Evolutionary conservation across 208 protist species (phyloP), one percentile per base, ranked within the genome.

Genomic region (Herpetomonas tarakana): DNA sequence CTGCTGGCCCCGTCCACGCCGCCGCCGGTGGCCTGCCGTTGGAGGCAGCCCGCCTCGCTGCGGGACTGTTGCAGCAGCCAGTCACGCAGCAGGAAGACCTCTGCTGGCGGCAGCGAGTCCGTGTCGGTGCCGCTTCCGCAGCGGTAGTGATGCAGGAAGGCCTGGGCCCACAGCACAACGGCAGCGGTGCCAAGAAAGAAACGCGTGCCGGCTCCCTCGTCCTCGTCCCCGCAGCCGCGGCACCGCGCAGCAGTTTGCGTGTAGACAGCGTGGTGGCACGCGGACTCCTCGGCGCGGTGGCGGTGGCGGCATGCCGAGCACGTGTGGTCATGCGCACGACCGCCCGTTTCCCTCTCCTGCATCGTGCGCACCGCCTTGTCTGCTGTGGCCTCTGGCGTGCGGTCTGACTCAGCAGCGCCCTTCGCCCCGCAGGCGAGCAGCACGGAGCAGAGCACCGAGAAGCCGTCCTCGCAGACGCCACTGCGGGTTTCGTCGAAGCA

Each of bases 61-160:
- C 45, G 44, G 3, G 69, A 52, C 18, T 68, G 60, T 14, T 45
- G 47, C 6, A 56, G 41, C 16, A 83, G 71, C 76, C 71, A 78
- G 50, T 83, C 76, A 11, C 76, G 70, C 1, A 83, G 64, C 25
- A 73, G 57, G 58, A 71, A 78, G 38, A 60, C 76, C 65, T 83
- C 76, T 0, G 68, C 64, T 18, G 63, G 62, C 38, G 62, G 67
- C 46, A 83, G 45, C 9, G 53, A 51, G 39, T 83, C 76, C 21
- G 27, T 46, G 26, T 39, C 58, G 52, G 44, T 7, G n/a, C 41
- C 6, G 27, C 12, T 3, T 31, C 44, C n/a, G 16, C 64, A 38
- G 27, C 62, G 64, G 68, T 74, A 63, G 2, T 75, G 59, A 46
- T 71, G 62, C 49, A 83, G 47, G 30, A 78, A 83, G 14, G 51